Evolutionary conservation across 768 basidiomycete species (phyloP).

Genomic region (Podaxis sp.): DNA sequence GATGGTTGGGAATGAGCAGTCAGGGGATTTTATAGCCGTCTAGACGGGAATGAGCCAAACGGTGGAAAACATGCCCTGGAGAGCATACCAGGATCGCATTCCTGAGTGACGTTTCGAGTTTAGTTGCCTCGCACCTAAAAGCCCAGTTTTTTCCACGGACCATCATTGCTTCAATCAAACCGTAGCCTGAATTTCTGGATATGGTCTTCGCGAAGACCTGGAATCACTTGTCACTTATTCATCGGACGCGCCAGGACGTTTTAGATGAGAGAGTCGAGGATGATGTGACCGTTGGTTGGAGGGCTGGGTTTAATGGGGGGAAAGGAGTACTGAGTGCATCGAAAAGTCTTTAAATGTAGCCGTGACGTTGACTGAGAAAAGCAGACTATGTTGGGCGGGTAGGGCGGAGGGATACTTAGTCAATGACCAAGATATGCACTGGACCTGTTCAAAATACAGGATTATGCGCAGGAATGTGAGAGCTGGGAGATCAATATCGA

Average conservation of each 20-base stretch:
- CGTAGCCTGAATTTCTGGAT: background rate
- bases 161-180: conserved; percentile 2
- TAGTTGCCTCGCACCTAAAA: conserved; percentile 7
- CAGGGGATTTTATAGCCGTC: background rate
- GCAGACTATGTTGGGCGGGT: background rate
- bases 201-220: background rate
- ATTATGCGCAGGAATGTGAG: background rate
- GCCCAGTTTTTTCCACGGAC: conserved; percentile 10
- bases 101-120: conserved; percentile 5
- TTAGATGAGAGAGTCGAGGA: too few relatives aligned
- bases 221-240: background rate
- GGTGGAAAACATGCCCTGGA: conserved; percentile 11
- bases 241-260: too few relatives aligned
- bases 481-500: background rate
- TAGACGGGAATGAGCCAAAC: background rate
- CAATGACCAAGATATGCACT: background rate
- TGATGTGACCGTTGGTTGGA: background rate
- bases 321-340: background rate
- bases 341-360: background rate
- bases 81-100: conserved; percentile 11
- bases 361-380: background rate
- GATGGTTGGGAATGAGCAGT: background rate
- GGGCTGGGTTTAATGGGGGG: background rate
- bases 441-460: background rate
- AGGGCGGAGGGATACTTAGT: background rate